Evolutionary conservation across 129 eudicot genomes (phyloP), one percentile per base, ranked within the genome.

Genomic region (Artemisia argyi): DNA sequence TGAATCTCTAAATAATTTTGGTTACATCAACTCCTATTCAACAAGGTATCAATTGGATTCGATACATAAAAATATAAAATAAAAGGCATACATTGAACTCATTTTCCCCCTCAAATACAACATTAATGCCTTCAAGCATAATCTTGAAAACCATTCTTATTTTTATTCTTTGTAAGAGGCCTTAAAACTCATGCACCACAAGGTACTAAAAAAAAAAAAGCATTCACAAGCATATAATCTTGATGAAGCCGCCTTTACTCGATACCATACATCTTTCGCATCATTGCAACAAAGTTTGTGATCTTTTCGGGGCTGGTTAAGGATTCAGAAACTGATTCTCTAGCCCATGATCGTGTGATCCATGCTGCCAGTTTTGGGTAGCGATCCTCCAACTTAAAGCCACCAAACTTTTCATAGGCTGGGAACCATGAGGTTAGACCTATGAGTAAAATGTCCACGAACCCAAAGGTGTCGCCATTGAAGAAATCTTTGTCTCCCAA

Each of bases 211-310:
- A 28, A 26, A 74, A 4, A 51, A 42, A 73, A 42, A 32, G 7
- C 22, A 48, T 58, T 56, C 26, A 19, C 61, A 32, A 50, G 24
- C 30, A n/a, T 5, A 57, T 14, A 26, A 7, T 72, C 69, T 48
- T 57, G 65, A 55, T 35, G 8, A 35, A 35, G 9, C 42, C 42
- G 7, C 8, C 42, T 69, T n/a, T 83, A 87, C 65, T 83, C 86
- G 16, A 89, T 49, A 30, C 92, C 88, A 75, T 82, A 73, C 92
- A 82, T 82, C 78, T 86, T 77, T 71, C 92, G 82, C 51, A 89
- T 48, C 77, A 77, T 75, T 63, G 19, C 67, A 52, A 87, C 90
- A 2, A 84, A 87, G 71, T 83, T 82, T 30, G 26, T 77, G 75
- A 87, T 76, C 53, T 84, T 78, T 35, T 78, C 77, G 4, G 88